Evolutionary conservation across 805 yeast species (phyloP).

Genomic region (Saturnispora sekii): DNA sequence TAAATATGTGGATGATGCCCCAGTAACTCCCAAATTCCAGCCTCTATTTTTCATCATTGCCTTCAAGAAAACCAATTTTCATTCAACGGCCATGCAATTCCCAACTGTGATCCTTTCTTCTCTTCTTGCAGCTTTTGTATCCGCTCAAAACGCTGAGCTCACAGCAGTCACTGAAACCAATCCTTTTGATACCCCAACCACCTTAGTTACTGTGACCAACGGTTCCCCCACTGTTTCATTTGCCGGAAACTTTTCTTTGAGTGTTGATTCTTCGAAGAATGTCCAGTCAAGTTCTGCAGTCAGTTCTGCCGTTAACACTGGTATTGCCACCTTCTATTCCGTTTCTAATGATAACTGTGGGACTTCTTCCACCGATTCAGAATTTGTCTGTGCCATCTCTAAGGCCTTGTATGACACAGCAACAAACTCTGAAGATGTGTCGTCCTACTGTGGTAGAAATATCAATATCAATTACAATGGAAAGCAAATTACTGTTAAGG

Average conservation of each 20-base stretch:
- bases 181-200: neutral
- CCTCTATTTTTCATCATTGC: neutral
- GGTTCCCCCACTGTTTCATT: neutral
- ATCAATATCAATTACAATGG: slow-evolving; percentile 38
- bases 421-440: slow-evolving; percentile 20
- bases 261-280: slow-evolving; percentile 6
- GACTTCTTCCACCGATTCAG: slow-evolving; percentile 29
- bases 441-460: slow-evolving; percentile 40
- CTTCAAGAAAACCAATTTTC: neutral
- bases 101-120: slow-evolving; percentile 1
- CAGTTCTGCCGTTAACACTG: slow-evolving; percentile 18
- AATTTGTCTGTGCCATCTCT: slow-evolving; percentile 41
- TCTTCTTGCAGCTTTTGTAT: neutral
- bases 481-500: slow-evolving; percentile 41
- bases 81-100: slow-evolving; percentile 1
- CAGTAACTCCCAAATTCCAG: neutral
- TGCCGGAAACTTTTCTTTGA: slow-evolving; percentile 4
- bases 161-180: neutral
- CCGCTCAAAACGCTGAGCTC: neutral
- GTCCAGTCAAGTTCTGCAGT: slow-evolving; percentile 6
- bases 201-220: slow-evolving; percentile 2
- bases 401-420: slow-evolving; percentile 29
- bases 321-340: slow-evolving; percentile 42
- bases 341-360: slow-evolving; percentile 46
- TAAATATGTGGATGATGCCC: no score